Percentiles rank a stretch among this genome's conserved stretches.
Conservation (phyloP, 1,284 basidiomycete species). For the Ustilago cynodontis region DNA sequence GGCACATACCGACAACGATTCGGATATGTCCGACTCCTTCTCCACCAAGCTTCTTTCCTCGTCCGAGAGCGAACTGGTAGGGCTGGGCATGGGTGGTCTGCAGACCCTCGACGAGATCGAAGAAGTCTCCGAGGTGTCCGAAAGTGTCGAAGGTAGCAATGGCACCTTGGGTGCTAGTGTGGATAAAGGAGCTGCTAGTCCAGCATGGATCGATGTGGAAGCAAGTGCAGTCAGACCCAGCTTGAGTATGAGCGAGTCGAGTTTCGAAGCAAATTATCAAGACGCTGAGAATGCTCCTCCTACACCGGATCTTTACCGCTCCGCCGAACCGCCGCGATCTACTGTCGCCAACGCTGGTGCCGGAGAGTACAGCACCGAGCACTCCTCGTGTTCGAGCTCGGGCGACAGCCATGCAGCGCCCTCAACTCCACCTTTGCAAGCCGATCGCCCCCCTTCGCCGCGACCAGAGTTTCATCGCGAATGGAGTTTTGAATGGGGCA, state of each 20-base stretch:
- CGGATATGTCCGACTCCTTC: conserved; percentile 36
- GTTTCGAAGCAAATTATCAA: conserved; percentile 27
- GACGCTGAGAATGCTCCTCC: conserved; percentile 45
- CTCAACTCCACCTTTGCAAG: conserved; percentile 35
- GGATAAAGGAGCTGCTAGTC: conserved; percentile 9
- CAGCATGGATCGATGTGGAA: conserved; percentile 46
- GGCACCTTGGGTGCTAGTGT: conserved; percentile 20
- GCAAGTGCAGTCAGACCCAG: conserved; percentile 26
- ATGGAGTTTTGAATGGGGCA: conserved; percentile 58
- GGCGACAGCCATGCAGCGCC: conserved; percentile 46
- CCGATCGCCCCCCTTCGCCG: conserved; percentile 20
- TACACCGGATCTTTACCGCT: conserved; percentile 40
- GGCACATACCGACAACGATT: conserved; percentile 40
- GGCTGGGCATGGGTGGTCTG: conserved; percentile 47
- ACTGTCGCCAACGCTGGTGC: neutral
- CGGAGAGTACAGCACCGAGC: conserved; percentile 27
- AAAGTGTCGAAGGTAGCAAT: conserved; percentile 39
- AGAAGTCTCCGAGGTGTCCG: conserved; percentile 52
- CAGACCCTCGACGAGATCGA: conserved; percentile 58
- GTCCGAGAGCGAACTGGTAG: conserved; percentile 30
- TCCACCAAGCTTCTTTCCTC: conserved; percentile 31
- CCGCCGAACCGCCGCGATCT: conserved; percentile 3
- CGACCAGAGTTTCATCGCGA: conserved; percentile 62
- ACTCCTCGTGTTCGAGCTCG: conserved; percentile 43
- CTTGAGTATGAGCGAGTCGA: conserved; percentile 42